Evolutionary conservation across 2,329 filamentous ascomycete species (phyloP), one percentile per base, ranked within the genome.

Genomic region (Cryphonectria carpinicola): DNA sequence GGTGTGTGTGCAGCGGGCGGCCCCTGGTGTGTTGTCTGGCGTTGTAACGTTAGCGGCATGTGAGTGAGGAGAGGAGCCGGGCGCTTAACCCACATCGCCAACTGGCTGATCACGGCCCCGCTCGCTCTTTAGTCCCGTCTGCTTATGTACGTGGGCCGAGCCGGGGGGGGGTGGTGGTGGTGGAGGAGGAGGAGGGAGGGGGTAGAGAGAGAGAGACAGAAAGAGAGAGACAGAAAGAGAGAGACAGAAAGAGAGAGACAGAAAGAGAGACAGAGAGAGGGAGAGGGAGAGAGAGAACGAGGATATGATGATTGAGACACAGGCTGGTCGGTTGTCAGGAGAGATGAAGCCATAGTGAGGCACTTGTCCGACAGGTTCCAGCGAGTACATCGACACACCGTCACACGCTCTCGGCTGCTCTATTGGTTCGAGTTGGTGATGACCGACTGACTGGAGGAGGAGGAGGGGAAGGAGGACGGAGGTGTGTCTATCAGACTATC

Each of bases 21-120:
- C 43, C 43, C 43, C 43, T 43, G 41, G 41, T 28, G n/a, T 43
- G 41, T 39, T 39, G 39, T 5, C 41, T 1, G 41, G 41, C 41
- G 46, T 49, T 32, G 32, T 28, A 32, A 17, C 46, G 46, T n/a
- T 69, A 60, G 61, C 58, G 68, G 19, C 56, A 56, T 65, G 58
- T 39, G 67, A 43, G 49, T 0, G 46, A 49, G 22, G 22, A 28
- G 46, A 7, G 46, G 35, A 49, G 14, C 67, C 37, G 28, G 67
- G 70, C 70, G 70, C 70, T 71, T 71, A 71, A 66, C 64, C 69
- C 60, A 41, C 69, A 19, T 68, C 60, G 46, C 22, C 66, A 68
- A 70, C 58, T 70, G 69, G 69, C 22, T 35, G 19, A 5, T 7
- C 32, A 19, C 17, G 58, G 32, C 17, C 58, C 22, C 58, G 6